These are phyloP conservation scores for Thalassiosira ordinaria DNA, from an alignment of 352 stramenopile species.

Conservation along the genomic window DNA sequence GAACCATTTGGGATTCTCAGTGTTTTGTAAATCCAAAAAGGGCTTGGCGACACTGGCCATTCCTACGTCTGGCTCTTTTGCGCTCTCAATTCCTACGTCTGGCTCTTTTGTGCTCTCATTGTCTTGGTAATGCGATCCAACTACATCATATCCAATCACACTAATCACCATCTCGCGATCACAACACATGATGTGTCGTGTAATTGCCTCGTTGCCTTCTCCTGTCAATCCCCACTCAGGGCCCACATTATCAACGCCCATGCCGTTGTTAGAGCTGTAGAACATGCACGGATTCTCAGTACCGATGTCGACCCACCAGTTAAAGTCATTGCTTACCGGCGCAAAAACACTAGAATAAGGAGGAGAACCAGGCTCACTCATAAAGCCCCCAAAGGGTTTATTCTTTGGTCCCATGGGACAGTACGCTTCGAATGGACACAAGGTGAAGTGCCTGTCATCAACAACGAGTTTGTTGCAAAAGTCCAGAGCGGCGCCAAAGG, in stretches of 20 bases:
- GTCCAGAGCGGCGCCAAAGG: constrained; percentile 10
- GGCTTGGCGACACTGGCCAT: no score
- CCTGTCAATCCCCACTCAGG: not conserved
- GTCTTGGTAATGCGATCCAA: not conserved
- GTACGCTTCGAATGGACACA: constrained; percentile 1
- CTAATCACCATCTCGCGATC: not conserved
- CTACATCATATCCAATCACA: not conserved
- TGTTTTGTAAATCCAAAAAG: no score
- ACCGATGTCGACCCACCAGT: not conserved
- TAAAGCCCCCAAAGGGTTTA: not conserved
- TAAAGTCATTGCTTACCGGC: not conserved
- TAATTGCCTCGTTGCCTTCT: not conserved
- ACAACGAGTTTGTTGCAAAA: constrained; percentile 8
- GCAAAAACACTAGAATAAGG: not conserved
- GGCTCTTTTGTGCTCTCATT: not conserved
- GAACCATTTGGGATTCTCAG: not conserved
- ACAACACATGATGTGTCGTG: constrained; percentile 8
- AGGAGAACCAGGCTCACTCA: not conserved
- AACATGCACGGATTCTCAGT: not conserved
- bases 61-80: no score
- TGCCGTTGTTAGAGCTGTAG: not conserved
- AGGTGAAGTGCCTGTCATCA: not conserved
- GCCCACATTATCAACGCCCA: not conserved
- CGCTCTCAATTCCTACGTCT: not conserved
- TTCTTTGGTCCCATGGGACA: not conserved